Evolutionary conservation across 441 rosid species (phyloP), one percentile per base, ranked within the genome.

Genomic region (Euphorbia schlechtendalii): DNA sequence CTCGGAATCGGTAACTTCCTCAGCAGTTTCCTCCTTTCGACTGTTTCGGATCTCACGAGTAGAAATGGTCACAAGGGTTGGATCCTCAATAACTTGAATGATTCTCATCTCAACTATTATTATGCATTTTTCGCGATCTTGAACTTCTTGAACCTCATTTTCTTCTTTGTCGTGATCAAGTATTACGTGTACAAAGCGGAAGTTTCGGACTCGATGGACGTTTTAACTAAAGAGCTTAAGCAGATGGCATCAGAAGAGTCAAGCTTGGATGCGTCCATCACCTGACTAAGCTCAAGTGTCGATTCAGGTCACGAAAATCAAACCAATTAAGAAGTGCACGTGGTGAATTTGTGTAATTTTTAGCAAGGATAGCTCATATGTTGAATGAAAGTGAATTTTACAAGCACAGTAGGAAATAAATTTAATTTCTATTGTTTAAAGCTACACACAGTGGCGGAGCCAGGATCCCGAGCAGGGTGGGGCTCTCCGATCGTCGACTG

Each of bases 31-130:
- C 77, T 86, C 60, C 89, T 90, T 5, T 79, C 92, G 3, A 80
- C 92, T 0, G 84, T 86, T 64, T 71, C 94, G n/a, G 54, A 36
- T 8, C 56, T 90, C 53, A 90, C 98, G 3, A 74, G 74, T 63
- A 64, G 68, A 24, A 67, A 71, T 1, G 96, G 91, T 2, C 82
- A 78, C 65, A 57, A 46, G 1, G 85, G 89, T 38, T 91, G 99
- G 98, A 94, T 91, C 67, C 61, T 77, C 71, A 84, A 94, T 60
- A 94, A 94, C 78, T 82, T 91, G 14, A 94, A 87, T 30, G 89
- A 80, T 38, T 91, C 98, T 34, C 92, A 86, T 67, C 63, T 91
- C n/a, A 96, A 94, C 69, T 78, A 91, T 71, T 89, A 89, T 64
- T 91, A 89, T 40, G 78, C 87, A 3, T 89, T 94, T 74, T 85